Evolutionary conservation across 495 filamentous ascomycete species (phyloP), one percentile per base, ranked within the genome.

Genomic region (Aspergillus carlsbadensis): DNA sequence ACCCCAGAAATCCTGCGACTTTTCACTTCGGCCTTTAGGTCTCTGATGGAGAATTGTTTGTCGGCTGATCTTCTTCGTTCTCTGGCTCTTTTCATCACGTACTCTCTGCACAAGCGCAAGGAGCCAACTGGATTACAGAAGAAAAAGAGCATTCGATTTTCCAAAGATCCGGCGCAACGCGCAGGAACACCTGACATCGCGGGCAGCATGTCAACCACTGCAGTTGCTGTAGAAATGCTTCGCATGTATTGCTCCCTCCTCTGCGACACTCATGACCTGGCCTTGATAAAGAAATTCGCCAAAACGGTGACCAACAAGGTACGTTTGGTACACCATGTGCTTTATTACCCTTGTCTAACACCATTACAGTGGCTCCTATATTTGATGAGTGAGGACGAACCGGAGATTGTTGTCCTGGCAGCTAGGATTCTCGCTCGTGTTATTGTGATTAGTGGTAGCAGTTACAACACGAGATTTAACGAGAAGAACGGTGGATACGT

Each of bases 221-320:
- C 91, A 47, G 72, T 96, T 41, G 92, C 90, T 8, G 76, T 86
- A 35, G 84, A 83, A 56, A 81, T 97, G 52, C 73, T 98, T 37
- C 84, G 87, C 57, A 83, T 97, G 75, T 95, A 95, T 63, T 77
- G 87, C n/a, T 77, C 88, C 31, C 70, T 96, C 2, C 76, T 98
- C n/a, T 96, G 90, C 61, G 84, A 88, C 49, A 82, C 84, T 59
- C 76, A 77, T 36, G 89, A 87, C 57, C 63, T 65, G 11, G 69
- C 75, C 13, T 86, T 86, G 34, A 84, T 96, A 48, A 84, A 83
- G 63, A 93, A 89, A 62, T 98, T 98, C 74, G 91, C 93, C 14
- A 90, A 87, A 72, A 94, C 92, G 2, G 93, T 98, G 3, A 97
- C 95, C 24, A 96, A 93, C 60, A 98, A 96, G 84, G 92, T 94